Evolutionary conservation across 2,329 filamentous ascomycete species (phyloP), one percentile per base, ranked within the genome.

Genomic region (Aspergillus amoenus): DNA sequence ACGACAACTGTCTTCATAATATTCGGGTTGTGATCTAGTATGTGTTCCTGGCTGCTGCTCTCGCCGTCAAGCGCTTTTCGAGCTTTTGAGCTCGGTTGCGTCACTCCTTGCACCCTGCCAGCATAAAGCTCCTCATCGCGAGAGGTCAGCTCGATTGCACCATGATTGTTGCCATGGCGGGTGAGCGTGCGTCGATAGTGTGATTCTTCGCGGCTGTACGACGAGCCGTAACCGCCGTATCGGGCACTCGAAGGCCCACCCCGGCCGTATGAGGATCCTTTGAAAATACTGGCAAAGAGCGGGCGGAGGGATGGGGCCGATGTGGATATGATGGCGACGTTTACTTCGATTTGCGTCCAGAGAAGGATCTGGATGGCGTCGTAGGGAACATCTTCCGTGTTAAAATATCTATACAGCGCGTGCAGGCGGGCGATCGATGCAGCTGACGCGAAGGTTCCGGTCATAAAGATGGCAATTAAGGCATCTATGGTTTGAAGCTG

Each of bases 281-380:
- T 57, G 48, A 57, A 57, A 37, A 57, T 57, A 22, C 42, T 22
- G 27, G 22, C 18, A 34, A 55, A 51, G n/a, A 54, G 45, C 5
- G 57, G 57, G 2, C 57, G 58, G 45, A 61, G 52, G 39, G 60
- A 60, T 3, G 60, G 60, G 6, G 57, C 52, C 2, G 60, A 60
- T 3, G 60, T 55, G 13, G 60, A 60, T 11, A 62, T 54, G n/a
- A 60, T 62, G 22, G 60, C 57, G n/a, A 58, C 52, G 27, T 62
- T 62, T 5, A 55, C 57, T 56, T 60, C 57, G 13, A 60, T 55
- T 40, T 62, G 49, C 13, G 58, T 56, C 54, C 54, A 56, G 42
- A 56, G 54, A 3, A 56, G 54, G 12, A 56, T 56, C 42, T 46
- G 32, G 21, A 34, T n/a, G 2, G 55, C 55, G 30, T 56, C 60